Evolutionary conservation across 495 filamentous ascomycete species (phyloP).

Genomic region (Penicillium chermesinum): DNA sequence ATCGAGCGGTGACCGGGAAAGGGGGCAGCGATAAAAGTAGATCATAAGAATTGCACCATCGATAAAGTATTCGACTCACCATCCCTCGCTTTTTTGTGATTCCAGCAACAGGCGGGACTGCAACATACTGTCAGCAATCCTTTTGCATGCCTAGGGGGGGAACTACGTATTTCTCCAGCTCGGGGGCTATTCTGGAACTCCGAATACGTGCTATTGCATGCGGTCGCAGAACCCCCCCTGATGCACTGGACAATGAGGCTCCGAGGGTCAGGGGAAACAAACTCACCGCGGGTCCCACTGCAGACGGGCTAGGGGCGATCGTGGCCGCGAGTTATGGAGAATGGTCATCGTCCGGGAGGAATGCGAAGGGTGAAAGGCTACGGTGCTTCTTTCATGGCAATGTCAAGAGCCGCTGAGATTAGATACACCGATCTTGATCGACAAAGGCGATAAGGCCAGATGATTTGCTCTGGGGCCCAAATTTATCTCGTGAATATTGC

Average conservation of each 20-base stretch:
- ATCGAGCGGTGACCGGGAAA: slow-evolving; percentile 19
- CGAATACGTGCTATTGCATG: background rate
- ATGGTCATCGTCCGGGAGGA: slow-evolving; percentile 8
- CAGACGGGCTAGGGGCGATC: slow-evolving; percentile 27
- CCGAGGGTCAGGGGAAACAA: background rate
- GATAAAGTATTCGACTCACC: slow-evolving; percentile 28
- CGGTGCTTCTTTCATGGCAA: background rate
- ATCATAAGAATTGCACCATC: slow-evolving; percentile 26
- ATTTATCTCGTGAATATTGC: background rate
- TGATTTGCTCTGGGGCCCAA: background rate
- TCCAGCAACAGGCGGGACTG: slow-evolving; percentile 17
- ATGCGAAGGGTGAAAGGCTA: background rate
- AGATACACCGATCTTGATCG: slow-evolving; percentile 6
- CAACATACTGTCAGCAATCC: background rate
- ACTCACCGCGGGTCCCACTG: slow-evolving; percentile 38
- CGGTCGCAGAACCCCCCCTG: slow-evolving; percentile 9
- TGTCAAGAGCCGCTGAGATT: background rate
- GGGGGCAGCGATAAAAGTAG: slow-evolving; percentile 3
- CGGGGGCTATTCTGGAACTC: too few species aligned
- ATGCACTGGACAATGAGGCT: slow-evolving; percentile 3
- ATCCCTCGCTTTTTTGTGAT: slow-evolving; percentile 18
- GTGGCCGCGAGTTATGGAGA: slow-evolving; percentile 2
- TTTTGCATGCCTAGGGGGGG: too few species aligned
- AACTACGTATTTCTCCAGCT: too few species aligned
- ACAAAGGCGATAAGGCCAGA: slow-evolving; percentile 1